Percentiles rank a stretch among this genome's conserved stretches.
Evolutionary conservation across 805 yeast genomes (phyloP).

Genomic region (Hanseniaspora thailandica): DNA sequence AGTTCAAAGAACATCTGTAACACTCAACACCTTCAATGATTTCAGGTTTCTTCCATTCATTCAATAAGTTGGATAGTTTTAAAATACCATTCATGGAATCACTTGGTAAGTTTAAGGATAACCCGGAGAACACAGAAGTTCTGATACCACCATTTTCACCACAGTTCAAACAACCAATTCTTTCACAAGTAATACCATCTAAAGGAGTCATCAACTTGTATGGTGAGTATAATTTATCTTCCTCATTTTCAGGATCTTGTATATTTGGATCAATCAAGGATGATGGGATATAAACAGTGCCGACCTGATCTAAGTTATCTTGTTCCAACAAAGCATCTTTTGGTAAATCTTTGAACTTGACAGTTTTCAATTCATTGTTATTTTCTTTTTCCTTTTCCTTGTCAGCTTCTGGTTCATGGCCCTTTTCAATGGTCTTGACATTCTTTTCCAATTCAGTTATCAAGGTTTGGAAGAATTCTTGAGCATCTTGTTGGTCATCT

Average conservation of each 20-base stretch:
- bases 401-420: slow-evolving; percentile 16
- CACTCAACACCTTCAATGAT: slow-evolving; percentile 89
- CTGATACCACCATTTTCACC: slow-evolving; percentile 92
- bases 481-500: slow-evolving; percentile 92
- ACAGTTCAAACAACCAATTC: slow-evolving; percentile 82
- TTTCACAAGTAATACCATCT: slow-evolving; percentile 77
- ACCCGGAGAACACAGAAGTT: slow-evolving; percentile 63
- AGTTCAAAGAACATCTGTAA: slow-evolving; percentile 72
- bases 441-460: slow-evolving; percentile 51
- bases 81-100: slow-evolving; percentile 34
- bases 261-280: slow-evolving; percentile 64
- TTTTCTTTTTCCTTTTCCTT: slow-evolving; percentile 17
- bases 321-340: slow-evolving; percentile 31
- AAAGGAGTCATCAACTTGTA: slow-evolving; percentile 70
- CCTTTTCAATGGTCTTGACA: slow-evolving; percentile 20
- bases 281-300: slow-evolving; percentile 60
- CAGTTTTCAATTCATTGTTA: slow-evolving; percentile 23
- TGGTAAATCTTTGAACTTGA: slow-evolving; percentile 26
- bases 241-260: slow-evolving; percentile 26
- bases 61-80: slow-evolving; percentile 42
- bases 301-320: slow-evolving; percentile 44
- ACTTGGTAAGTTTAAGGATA: slow-evolving; percentile 57
- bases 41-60: slow-evolving; percentile 67
- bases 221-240: slow-evolving; percentile 36
- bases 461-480: slow-evolving; percentile 80